Evolutionary conservation across 371 early-diverging fungal species (phyloP), one percentile per base, ranked within the genome.

Genomic region (Smittium mucronatum): DNA sequence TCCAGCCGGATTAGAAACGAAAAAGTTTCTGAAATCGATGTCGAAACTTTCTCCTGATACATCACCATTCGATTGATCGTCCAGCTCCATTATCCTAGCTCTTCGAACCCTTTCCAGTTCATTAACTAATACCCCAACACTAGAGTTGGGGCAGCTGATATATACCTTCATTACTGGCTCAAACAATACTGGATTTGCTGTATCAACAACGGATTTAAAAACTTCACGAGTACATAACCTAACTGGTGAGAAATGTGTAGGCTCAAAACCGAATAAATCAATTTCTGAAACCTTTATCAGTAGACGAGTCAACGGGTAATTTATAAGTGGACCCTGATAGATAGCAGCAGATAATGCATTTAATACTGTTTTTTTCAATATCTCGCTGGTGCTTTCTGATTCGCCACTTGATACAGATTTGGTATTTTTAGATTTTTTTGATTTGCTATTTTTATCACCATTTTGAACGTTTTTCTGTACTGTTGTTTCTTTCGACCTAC

Each of bases 101-200:
- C 91, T 78, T 2, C 94, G 83, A 2, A 87, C 88, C n/a, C 82
- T 78, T 30, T 85, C 88, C 36, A 97, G 73, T 72, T 95, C 94
- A 58, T 88, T 82, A 1, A 93, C 82, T 8, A 95, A 89, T 1
- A 78, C 74, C 2, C 97, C 97, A 16, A 95, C 84, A 73, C 87
- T 80, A 33, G 82, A 76, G 65, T 86, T 89, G 0, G 89, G 86
- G 15, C 91, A 87, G 36, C 82, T 79, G 2, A 95, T 84, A 16
- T 77, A 73, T 0, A 93, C 86, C 58, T 86, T 82, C 89, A 95
- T 94, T 72, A 94, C 83, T 15, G 97, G 97, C 72, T 97, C 94
- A 1, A 94, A 76, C 60, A 96, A 72, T 33, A 80, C 82, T 11
- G 88, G 84, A 5, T 63, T 57, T n/a, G 85, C 83, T 34, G 76